Conservation (phyloP, 768 basidiomycete genomes). For the Podaxis sp. region DNA sequence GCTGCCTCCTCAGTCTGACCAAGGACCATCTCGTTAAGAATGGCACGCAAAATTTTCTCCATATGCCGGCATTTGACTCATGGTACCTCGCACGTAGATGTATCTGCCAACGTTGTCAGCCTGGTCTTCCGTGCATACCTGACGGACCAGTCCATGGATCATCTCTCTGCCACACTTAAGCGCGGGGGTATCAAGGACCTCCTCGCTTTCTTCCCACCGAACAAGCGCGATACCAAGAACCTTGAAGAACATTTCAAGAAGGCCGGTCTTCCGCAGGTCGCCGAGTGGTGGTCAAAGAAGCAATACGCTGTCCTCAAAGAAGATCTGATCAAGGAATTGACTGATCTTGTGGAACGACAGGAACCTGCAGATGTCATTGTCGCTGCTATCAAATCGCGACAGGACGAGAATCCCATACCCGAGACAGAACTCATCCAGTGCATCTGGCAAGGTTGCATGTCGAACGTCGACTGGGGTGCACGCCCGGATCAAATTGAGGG, state of each 20-base stretch:
- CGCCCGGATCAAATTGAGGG: conserved; percentile 91
- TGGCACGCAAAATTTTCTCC: conserved; percentile 42
- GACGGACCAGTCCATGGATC: conserved; percentile 83
- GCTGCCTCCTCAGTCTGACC: conserved; percentile 77
- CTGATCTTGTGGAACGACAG: conserved; percentile 67
- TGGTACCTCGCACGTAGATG: conserved; percentile 45
- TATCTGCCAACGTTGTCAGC: conserved; percentile 75
- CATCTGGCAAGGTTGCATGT: conserved; percentile 92
- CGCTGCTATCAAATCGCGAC: conserved; percentile 64
- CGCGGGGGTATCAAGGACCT: conserved; percentile 86
- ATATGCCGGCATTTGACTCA: conserved; percentile 4
- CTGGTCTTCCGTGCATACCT: conserved; percentile 83
- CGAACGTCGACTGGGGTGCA: conserved; percentile 84
- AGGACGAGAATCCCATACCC: conserved; percentile 80
- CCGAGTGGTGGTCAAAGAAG: conserved; percentile 94
- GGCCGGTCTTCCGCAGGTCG: conserved; percentile 72
- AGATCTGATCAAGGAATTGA: conserved; percentile 64
- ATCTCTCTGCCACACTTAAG: conserved; percentile 79
- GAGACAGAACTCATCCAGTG: conserved; percentile 84
- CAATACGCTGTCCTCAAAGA: conserved; percentile 84
- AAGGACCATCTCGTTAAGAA: conserved; percentile 98
- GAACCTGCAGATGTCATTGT: conserved; percentile 74
- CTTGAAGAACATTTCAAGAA: conserved; percentile 89
- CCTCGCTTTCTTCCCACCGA: conserved; percentile 82
- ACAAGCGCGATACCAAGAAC: conserved; percentile 69